Percentiles rank a stretch among this genome's conserved stretches.
phyloP scores from a whole-genome alignment of 1,284 basidiomycete species.

The Tremellales sp. region DNA sequence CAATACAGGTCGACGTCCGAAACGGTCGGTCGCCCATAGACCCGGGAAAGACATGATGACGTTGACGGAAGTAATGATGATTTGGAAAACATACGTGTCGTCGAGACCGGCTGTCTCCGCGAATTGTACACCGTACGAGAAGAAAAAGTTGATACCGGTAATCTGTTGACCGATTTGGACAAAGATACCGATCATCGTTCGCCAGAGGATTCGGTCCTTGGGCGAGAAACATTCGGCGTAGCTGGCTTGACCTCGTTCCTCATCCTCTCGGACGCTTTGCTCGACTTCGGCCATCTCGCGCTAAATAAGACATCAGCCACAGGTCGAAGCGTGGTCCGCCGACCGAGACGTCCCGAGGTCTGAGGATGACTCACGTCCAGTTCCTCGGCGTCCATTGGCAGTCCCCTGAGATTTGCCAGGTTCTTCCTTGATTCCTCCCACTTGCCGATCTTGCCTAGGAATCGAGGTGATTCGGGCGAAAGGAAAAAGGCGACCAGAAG shows the following conservation, averaged over 20 bases:
- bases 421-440: constrained; percentile 45
- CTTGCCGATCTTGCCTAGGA: constrained; percentile 46
- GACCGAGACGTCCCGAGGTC: no score
- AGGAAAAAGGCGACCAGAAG: constrained; percentile 48
- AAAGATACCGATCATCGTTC: constrained; percentile 45
- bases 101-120: constrained; percentile 47
- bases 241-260: constrained; percentile 34
- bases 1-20: constrained; percentile 51
- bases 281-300: constrained; percentile 46
- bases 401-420: constrained; percentile 46
- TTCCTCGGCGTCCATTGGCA: constrained; percentile 40
- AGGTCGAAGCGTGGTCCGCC: no score
- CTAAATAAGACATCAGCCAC: constrained; percentile 4
- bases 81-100: constrained; percentile 49
- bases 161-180: constrained; percentile 49
- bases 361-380: constrained; percentile 29
- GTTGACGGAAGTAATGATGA: constrained; percentile 51
- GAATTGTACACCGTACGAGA: constrained; percentile 45
- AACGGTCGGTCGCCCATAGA: constrained; percentile 46
- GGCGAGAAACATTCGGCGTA: constrained; percentile 48
- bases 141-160: constrained; percentile 46
- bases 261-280: constrained; percentile 38
- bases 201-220: constrained; percentile 49
- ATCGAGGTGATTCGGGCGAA: constrained; percentile 50
- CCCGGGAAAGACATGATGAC: constrained; percentile 46